These are phyloP conservation scores for Acacia melanoxylon DNA, from an alignment of 306 rosid species.

Conservation along the genomic window DNA sequence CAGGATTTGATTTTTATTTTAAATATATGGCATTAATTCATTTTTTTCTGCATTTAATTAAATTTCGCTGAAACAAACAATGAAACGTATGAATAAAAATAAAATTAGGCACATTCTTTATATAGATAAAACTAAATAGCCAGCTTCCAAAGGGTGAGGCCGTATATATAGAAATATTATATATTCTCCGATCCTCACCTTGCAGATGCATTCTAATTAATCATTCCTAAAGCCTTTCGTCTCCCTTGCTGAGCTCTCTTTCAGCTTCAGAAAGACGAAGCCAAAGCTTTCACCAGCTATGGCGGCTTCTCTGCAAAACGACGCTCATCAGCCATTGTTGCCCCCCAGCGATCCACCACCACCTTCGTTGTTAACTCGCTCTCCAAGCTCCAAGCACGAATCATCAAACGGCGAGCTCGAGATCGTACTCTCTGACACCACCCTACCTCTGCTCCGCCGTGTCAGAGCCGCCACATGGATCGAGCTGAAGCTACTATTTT, in stretches of 20 bases:
- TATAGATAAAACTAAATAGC: too few species aligned
- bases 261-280: neutral
- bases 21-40: too few species aligned
- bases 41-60: too few species aligned
- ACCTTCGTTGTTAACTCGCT: constrained; percentile 1
- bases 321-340: constrained; percentile 31
- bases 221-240: neutral
- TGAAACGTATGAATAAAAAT: too few species aligned
- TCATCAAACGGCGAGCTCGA: constrained; percentile 51
- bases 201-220: too few species aligned
- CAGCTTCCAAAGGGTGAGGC: too few species aligned
- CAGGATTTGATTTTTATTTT: too few species aligned
- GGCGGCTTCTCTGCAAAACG: constrained; percentile 37
- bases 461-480: constrained; percentile 48
- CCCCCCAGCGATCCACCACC: neutral
- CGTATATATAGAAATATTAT: too few species aligned
- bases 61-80: too few species aligned
- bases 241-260: neutral
- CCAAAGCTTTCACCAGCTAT: neutral
- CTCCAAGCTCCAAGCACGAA: constrained; percentile 27
- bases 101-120: too few species aligned
- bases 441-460: constrained; percentile 29
- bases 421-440: constrained; percentile 49
- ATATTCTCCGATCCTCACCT: too few species aligned
- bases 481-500: constrained; percentile 50